Evolutionary conservation across 331 rosid species (phyloP).

Genomic region (Rosa hybrid): DNA sequence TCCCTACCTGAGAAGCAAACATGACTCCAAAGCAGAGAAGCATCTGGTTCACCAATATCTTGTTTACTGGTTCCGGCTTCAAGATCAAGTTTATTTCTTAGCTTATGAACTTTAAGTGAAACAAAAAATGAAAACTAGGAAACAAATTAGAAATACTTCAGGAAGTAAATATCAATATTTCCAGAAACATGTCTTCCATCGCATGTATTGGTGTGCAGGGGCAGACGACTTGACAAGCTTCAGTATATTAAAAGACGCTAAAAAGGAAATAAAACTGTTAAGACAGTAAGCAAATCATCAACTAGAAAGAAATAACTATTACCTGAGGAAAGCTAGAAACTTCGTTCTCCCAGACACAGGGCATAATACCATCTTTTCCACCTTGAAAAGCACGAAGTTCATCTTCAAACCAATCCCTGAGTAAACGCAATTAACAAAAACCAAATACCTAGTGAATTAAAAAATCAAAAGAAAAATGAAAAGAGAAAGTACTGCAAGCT

Average conservation of each 20-base stretch:
- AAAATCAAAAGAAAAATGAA: not conserved
- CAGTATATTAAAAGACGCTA: not conserved
- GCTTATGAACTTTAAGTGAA: conserved; percentile 26
- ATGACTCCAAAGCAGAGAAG: conserved; percentile 81
- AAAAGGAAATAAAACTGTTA: not conserved
- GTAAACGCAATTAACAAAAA: conserved; percentile 6
- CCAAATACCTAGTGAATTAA: conserved; percentile 1
- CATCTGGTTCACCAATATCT: conserved; percentile 98
- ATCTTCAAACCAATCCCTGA: conserved; percentile 97
- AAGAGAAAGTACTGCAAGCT: conserved; percentile 17
- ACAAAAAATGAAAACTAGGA: conserved; percentile 17
- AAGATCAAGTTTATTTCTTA: conserved; percentile 46
- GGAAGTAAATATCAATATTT: conserved; percentile 5
- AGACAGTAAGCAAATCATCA: not conserved
- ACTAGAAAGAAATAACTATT: conserved; percentile 11
- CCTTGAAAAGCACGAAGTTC: conserved; percentile 98
- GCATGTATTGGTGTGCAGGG: not conserved
- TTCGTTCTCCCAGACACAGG: conserved; percentile 87
- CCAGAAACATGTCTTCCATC: not conserved
- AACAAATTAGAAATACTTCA: conserved; percentile 6
- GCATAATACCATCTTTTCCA: conserved; percentile 87
- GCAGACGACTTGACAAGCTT: conserved; percentile 1
- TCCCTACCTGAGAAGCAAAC: conserved; percentile 92
- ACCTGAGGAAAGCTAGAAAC: conserved; percentile 94
- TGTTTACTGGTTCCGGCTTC: conserved; percentile 97